Evolutionary conservation across 306 rosid genomes (phyloP).

Genomic region (Argentina anserina): DNA sequence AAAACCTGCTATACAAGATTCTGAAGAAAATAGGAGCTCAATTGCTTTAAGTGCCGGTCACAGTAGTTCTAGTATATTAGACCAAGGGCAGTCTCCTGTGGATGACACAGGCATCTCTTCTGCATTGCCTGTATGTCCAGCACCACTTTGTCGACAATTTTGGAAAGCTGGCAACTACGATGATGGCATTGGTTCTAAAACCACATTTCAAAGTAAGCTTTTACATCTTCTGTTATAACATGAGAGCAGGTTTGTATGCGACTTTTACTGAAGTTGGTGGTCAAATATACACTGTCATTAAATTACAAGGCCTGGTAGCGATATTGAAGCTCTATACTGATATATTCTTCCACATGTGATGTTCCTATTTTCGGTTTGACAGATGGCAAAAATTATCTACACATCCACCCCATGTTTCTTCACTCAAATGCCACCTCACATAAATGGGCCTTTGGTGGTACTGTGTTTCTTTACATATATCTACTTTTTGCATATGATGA

Average conservation of each 20-base stretch:
- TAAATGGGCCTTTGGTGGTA: slow-evolving; percentile 98
- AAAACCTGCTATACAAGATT: slow-evolving; percentile 27
- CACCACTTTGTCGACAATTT: slow-evolving; percentile 72
- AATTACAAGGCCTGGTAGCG: background rate
- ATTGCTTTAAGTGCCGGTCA: slow-evolving; percentile 57
- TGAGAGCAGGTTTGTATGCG: slow-evolving; percentile 20
- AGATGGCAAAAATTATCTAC: slow-evolving; percentile 72
- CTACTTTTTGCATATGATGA: background rate
- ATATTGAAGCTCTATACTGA: background rate
- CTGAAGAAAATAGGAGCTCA: slow-evolving; percentile 48
- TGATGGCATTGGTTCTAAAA: slow-evolving; percentile 45
- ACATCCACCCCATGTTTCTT: slow-evolving; percentile 86
- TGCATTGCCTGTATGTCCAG: slow-evolving; percentile 44
- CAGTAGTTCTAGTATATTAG: slow-evolving; percentile 61
- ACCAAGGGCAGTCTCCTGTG: slow-evolving; percentile 53
- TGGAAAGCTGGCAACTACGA: slow-evolving; percentile 93
- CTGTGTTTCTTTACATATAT: background rate
- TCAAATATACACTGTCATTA: background rate
- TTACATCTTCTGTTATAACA: slow-evolving; percentile 2
- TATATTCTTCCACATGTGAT: background rate
- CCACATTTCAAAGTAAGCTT: slow-evolving; percentile 57
- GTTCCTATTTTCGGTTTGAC: slow-evolving; percentile 15
- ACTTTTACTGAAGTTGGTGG: background rate
- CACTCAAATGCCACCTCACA: slow-evolving; percentile 98
- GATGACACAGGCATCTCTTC: slow-evolving; percentile 61